Conservation (phyloP, 2,329 filamentous ascomycete genomes). For the Cordyceps farinosa region DNA sequence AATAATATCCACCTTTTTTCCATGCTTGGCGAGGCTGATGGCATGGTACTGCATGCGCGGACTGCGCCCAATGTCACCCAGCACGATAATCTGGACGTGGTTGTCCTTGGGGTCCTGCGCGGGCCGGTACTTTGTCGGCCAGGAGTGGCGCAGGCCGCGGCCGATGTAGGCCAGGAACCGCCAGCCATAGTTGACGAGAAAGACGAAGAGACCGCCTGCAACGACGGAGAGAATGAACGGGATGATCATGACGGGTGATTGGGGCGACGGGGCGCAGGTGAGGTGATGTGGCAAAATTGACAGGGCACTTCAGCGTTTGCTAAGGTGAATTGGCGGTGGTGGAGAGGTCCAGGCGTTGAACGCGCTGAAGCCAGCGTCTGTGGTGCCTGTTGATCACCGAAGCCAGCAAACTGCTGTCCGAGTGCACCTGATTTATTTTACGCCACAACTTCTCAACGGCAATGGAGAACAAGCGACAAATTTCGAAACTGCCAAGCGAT, state of each 20-base stretch:
- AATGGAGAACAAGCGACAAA: not conserved
- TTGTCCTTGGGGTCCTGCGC: constrained; percentile 36
- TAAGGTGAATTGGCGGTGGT: not conserved
- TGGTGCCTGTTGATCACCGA: not conserved
- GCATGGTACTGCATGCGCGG: constrained; percentile 99
- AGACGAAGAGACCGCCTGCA: constrained; percentile 33
- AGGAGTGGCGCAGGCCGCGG: constrained; percentile 23
- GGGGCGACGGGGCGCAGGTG: not conserved
- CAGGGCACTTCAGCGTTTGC: not conserved
- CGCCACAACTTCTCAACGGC: not conserved
- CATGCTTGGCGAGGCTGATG: constrained; percentile 80
- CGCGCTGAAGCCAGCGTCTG: not conserved
- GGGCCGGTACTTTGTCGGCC: constrained; percentile 36
- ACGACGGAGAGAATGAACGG: constrained; percentile 34
- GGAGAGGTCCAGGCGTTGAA: constrained; percentile 5
- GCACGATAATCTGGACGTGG: constrained; percentile 75
- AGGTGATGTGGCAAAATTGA: constrained; percentile 7
- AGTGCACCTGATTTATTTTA: not conserved
- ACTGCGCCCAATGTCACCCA: constrained; percentile 92
- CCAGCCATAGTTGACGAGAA: constrained; percentile 28
- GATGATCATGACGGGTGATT: constrained; percentile 15
- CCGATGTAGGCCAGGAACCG: constrained; percentile 24
- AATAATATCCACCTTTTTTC: constrained; percentile 76
- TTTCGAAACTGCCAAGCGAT: not conserved
- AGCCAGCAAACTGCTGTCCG: not conserved